Conservation (phyloP, 192 early-diverging fungal genomes). For the Rhizophagus sp. region DNA sequence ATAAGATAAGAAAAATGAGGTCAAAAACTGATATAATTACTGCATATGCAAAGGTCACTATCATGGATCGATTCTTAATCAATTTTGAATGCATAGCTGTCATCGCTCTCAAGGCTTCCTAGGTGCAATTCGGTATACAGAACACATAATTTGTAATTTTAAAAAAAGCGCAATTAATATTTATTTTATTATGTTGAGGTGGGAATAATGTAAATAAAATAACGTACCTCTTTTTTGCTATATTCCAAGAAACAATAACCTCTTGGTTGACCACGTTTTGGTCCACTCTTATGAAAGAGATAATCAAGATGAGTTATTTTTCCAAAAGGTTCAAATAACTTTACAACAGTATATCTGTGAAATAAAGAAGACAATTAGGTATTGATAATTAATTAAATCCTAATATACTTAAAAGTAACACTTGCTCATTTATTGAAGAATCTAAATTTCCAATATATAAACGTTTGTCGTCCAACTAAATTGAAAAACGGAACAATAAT, state of each 20-base stretch:
- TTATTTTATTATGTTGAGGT: not conserved
- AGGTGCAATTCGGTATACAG: conserved; percentile 7
- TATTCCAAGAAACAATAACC: conserved; percentile 77
- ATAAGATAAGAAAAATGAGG: not conserved
- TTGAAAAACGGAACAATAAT: not conserved
- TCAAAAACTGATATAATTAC: conserved; percentile 34
- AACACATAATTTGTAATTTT: not conserved
- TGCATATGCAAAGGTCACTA: conserved; percentile 61
- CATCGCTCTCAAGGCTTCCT: conserved; percentile 59
- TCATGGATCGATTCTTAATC: conserved; percentile 56
- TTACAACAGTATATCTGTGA: conserved; percentile 59
- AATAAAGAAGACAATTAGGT: not conserved
- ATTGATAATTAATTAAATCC: not conserved
- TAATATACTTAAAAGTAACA: not conserved
- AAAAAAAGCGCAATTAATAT: not conserved
- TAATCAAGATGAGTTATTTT: conserved; percentile 65
- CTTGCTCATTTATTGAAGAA: conserved; percentile 63
- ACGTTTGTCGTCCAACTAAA: conserved; percentile 47
- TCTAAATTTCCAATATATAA: conserved; percentile 74
- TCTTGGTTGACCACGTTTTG: conserved; percentile 63
- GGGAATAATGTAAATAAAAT: not conserved
- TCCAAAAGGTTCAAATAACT: conserved; percentile 68
- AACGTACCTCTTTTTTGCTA: conserved; percentile 44
- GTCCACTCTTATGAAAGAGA: conserved; percentile 66
- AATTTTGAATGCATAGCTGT: conserved; percentile 52